These are phyloP conservation scores for Raffaelea arxii DNA, from an alignment of 2,329 filamentous ascomycete species.

Conservation along the genomic window DNA sequence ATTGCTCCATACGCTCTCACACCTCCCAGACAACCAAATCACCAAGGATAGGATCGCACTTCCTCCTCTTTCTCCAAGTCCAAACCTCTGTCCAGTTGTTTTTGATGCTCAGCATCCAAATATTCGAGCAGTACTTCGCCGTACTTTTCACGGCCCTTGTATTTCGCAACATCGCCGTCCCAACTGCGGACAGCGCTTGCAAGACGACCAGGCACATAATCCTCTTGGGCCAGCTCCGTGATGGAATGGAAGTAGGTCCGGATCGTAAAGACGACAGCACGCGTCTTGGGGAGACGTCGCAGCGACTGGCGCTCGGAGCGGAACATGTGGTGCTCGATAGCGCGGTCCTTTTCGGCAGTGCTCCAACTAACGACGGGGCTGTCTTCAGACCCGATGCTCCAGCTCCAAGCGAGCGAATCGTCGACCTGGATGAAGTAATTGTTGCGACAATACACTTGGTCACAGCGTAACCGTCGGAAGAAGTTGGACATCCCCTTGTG, in stretches of 20 bases:
- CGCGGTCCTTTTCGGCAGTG: constrained; percentile 64
- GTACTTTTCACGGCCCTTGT: constrained; percentile 72
- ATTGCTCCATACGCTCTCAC: too few relatives aligned
- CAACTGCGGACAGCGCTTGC: constrained; percentile 73
- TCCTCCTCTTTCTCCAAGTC: constrained; percentile 53
- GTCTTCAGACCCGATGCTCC: constrained; percentile 68
- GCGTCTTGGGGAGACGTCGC: constrained; percentile 47
- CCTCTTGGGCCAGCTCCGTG: constrained; percentile 56
- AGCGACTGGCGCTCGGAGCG: constrained; percentile 66
- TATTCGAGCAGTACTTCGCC: constrained; percentile 65
- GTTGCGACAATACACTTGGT: constrained; percentile 55
- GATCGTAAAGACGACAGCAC: constrained; percentile 63
- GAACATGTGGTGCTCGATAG: constrained; percentile 66
- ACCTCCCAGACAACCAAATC: constrained; percentile 3
- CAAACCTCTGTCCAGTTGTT: constrained; percentile 60
- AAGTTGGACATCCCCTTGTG: constrained; percentile 75
- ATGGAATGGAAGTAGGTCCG: constrained; percentile 71
- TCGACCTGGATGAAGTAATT: constrained; percentile 90
- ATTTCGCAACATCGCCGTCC: constrained; percentile 65
- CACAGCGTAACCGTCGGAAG: constrained; percentile 61
- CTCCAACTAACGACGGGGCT: constrained; percentile 55
- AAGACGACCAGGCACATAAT: constrained; percentile 67
- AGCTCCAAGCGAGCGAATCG: constrained; percentile 64
- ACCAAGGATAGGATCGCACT: constrained; percentile 51
- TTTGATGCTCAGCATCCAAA: constrained; percentile 62